Evolutionary conservation across 225 moss, liverwort and hornwort species (phyloP), one percentile per base, ranked within the genome.

Genomic region (Bryum argenteum): DNA sequence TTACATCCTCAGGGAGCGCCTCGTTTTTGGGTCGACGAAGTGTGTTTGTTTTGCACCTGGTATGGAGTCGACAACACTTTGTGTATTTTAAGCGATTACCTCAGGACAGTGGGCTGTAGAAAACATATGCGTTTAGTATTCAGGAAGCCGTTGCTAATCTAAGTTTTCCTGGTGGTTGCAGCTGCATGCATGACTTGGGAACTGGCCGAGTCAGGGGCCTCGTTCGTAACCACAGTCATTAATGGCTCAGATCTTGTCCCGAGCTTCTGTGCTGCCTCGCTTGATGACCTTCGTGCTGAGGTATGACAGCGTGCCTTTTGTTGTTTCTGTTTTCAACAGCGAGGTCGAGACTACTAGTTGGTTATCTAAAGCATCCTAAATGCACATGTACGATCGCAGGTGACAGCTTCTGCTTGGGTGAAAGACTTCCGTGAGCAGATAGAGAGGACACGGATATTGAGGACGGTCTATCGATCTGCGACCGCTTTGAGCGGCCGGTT

Each of bases 361-460:
- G 50, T 61, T 61, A 16, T 14, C 38, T 57, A 38, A 37, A 47
- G 33, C 10, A 48, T 33, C 66, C 58, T 54, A 54, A 50, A 41
- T 57, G 11, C 17, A 9, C 7, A 17, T 16, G 14, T 50, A 60
- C 44, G 64, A 66, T 58, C 28, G 54, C 83, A 89, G 86, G 91
- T 89, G 67, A 89, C 91, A 65, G 84, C 89, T 45, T 89, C 91
- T 58, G 91, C 91, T 19, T 91, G 91, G 91, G 86, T 91, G 12
- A 89, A 82, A 47, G 98, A 98, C 77, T 92, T 98, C 44, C 92
- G 94, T 14, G 98, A 98, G 85, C 98, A 98, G 82, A 98, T 98
- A 54, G 94, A 98, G 58, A 91, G 91, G 43, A 98, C 94, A 22
- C 84, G 94, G 52, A 89, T 98, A 80, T 56, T 98, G 39, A 90